These are phyloP conservation scores for Arabidopsis hybrid DNA, from an alignment of 441 rosid genomes.

Conservation along the genomic window DNA sequence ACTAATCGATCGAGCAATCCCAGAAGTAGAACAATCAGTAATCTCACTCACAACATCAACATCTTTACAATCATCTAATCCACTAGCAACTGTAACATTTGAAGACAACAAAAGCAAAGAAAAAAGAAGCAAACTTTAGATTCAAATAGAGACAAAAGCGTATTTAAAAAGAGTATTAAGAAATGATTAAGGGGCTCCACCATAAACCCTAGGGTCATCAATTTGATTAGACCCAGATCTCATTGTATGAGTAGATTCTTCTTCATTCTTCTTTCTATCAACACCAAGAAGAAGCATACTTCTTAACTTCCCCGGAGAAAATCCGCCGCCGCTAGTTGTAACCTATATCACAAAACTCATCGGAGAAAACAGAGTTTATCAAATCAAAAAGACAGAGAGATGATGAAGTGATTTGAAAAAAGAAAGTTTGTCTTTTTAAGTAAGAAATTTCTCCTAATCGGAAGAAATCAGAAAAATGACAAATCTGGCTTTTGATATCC, in stretches of 20 bases:
- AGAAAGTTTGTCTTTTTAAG: no score
- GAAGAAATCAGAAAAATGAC: conserved; percentile 18
- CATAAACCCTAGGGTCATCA: conserved; percentile 50
- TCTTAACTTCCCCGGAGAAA: conserved; percentile 81
- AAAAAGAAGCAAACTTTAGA: not conserved
- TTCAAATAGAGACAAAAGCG: conserved; percentile 26
- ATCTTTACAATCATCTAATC: conserved; percentile 77
- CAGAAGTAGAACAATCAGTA: conserved; percentile 60
- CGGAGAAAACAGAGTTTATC: conserved; percentile 15
- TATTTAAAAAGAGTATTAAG: conserved; percentile 30
- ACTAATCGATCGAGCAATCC: conserved; percentile 44
- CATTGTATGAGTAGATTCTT: conserved; percentile 54
- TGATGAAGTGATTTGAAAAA: not conserved
- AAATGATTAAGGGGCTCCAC: conserved; percentile 40
- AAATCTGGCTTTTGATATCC: conserved; percentile 30
- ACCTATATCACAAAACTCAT: conserved; percentile 29
- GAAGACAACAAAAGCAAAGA: conserved; percentile 2
- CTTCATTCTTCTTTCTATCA: conserved; percentile 62
- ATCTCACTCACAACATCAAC: conserved; percentile 83
- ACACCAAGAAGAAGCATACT: conserved; percentile 70
- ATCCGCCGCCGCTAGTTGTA: conserved; percentile 59
- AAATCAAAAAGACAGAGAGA: conserved; percentile 15
- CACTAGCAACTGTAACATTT: conserved; percentile 51
- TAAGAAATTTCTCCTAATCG: no score
- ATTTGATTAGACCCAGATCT: conserved; percentile 57